These are phyloP conservation scores for Albizia julibrissin DNA, from an alignment of 306 rosid genomes.

Conservation along the genomic window DNA sequence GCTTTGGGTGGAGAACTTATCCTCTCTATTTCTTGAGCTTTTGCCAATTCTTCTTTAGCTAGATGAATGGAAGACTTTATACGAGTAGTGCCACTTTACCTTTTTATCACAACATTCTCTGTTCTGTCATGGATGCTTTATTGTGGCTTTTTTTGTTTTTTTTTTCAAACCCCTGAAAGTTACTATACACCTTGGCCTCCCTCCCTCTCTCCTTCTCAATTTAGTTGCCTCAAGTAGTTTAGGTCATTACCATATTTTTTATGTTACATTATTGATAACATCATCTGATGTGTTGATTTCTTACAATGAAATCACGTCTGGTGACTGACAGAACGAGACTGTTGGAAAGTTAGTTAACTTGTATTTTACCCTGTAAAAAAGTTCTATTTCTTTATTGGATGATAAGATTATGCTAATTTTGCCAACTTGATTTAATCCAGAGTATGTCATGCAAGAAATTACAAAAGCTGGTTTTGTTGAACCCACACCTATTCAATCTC, in stretches of 20 bases:
- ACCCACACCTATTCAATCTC: slow-evolving; percentile 97
- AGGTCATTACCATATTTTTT: not conserved
- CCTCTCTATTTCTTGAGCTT: slow-evolving; percentile 7
- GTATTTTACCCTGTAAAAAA: not conserved
- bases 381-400: slow-evolving; percentile 3
- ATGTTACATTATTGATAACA: not conserved
- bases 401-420: slow-evolving; percentile 25
- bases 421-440: slow-evolving; percentile 43
- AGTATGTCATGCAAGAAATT: slow-evolving; percentile 88
- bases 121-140: not conserved
- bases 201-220: not conserved
- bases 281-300: slow-evolving; percentile 8
- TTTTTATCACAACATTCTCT: not conserved
- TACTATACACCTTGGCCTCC: not conserved
- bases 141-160: not conserved
- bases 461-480: slow-evolving; percentile 86
- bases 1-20: not conserved
- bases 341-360: not conserved
- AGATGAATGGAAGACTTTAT: not conserved
- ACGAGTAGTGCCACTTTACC: not conserved
- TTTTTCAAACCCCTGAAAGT: not conserved
- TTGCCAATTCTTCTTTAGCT: slow-evolving; percentile 6
- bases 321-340: not conserved
- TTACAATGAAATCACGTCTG: not conserved
- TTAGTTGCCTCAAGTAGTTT: not conserved